Conservation (phyloP, 176 grass and related monocot genomes). For the Lolium perenne region DNA sequence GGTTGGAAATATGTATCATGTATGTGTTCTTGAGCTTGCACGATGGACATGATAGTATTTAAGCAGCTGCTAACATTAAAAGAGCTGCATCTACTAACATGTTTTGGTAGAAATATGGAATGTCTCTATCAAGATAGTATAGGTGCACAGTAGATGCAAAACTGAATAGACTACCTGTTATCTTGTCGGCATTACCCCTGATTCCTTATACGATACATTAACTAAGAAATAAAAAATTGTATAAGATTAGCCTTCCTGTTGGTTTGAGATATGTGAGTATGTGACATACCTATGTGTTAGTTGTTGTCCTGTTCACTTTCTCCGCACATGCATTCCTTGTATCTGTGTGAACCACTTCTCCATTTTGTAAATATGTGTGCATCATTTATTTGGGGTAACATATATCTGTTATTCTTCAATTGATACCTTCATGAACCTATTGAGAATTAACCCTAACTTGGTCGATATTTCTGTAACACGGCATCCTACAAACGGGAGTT, state of each 20-base stretch:
- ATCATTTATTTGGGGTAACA: conserved; percentile 1
- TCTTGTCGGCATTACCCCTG: background rate
- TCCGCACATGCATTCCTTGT: background rate
- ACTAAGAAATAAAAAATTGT: background rate
- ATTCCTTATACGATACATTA: background rate
- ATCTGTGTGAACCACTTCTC: background rate
- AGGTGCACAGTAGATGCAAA: background rate
- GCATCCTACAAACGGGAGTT: background rate
- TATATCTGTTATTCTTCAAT: background rate
- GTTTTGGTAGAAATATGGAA: background rate
- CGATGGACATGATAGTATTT: background rate
- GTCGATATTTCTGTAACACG: background rate
- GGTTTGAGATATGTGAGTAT: background rate
- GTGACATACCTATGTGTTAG: background rate
- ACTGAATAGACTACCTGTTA: background rate
- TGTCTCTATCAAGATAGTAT: background rate
- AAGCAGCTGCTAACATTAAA: background rate
- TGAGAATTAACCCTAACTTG: conserved; percentile 2
- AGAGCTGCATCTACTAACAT: background rate
- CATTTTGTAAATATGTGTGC: background rate
- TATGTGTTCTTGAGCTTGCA: background rate
- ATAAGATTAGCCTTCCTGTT: background rate
- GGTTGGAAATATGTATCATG: background rate
- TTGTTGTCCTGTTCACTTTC: background rate
- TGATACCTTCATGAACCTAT: background rate